Evolutionary conservation across 257 asterid species (phyloP), one percentile per base, ranked within the genome.

Genomic region (Jacaranda copaia): DNA sequence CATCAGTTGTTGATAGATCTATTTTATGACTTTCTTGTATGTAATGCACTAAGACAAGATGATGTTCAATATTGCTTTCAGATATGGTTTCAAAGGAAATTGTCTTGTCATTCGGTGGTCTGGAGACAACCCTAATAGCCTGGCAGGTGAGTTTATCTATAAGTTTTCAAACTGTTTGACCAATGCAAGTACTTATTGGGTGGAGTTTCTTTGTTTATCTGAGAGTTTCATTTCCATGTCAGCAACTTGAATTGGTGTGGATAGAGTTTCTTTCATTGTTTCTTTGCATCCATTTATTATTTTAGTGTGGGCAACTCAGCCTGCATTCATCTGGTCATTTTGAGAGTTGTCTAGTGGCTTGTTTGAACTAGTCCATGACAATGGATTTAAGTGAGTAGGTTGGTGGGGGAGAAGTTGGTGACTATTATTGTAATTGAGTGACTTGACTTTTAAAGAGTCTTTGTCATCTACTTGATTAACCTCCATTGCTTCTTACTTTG

Each of bases 121-220:
- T 68, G 93, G 93, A 68, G 93, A 89, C 87, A 89, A 89, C 64
- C 93, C 93, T 61, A 89, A 89, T 79, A 89, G 93, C 85, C 83
- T 87, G 75, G 93, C 91, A 76, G 93, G 93, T 89, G 70, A 35
- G 59, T 77, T 70, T 5, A 63, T 78, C 53, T 40, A 19, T n/a
- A 43, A 45, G 45, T 32, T n/a, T 69, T 63, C 4, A 2, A 55
- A 63, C 75, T 1, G 13, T 52, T 61, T 72, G 35, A 15, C 40
- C 35, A 51, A 12, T 18, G 52, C 1, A 8, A 25, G 4, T 6
- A 6, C 25, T 68, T 48, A 13, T 32, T 62, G 11, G 19, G 4
- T 25, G 67, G 43, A 61, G 6, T 36, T 58, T 3, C 16, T 70
- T 70, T 1, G 51, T n/a, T 53, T 3, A 10, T 48, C 61, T 68